Percentiles rank a stretch among this genome's conserved stretches.
Evolutionary conservation across 2,329 filamentous ascomycete genomes (phyloP).

Genomic region (Verticillium albo-atrum): DNA sequence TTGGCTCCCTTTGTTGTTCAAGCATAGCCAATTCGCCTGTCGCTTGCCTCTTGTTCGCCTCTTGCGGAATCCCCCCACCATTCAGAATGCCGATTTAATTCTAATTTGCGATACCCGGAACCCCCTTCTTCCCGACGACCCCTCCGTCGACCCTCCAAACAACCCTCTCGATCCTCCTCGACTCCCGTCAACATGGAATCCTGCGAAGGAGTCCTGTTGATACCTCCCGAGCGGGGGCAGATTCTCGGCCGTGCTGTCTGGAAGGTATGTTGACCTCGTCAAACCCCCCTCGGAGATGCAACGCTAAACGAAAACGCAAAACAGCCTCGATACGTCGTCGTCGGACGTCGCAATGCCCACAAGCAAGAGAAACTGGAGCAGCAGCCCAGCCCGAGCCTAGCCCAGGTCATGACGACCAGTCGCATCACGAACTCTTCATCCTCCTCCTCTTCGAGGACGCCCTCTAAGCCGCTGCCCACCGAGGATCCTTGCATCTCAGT

Average conservation of each 20-base stretch:
- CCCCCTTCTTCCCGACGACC: background rate
- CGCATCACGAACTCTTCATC: slow-evolving; percentile 28
- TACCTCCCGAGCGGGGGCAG: slow-evolving; percentile 46
- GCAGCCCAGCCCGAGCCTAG: slow-evolving; percentile 29
- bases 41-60: background rate
- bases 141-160: background rate
- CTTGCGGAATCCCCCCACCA: background rate
- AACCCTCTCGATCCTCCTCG: background rate
- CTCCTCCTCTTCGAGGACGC: slow-evolving; percentile 14
- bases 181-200: slow-evolving; percentile 8
- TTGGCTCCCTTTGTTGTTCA: background rate
- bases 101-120: background rate
- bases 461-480: slow-evolving; percentile 5
- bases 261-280: slow-evolving; percentile 36
- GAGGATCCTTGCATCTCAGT: slow-evolving; percentile 47
- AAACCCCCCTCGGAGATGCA: background rate
- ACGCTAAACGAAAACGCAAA: slow-evolving; percentile 12
- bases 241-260: slow-evolving; percentile 46
- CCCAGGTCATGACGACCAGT: slow-evolving; percentile 33
- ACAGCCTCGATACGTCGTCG: slow-evolving; percentile 57
- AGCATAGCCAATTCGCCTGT: background rate
- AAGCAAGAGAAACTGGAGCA: slow-evolving; percentile 23
- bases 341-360: slow-evolving; percentile 35
- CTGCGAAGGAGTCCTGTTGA: slow-evolving; percentile 42
- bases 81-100: background rate